Evolutionary conservation across 148 eudicot species (phyloP), one percentile per base, ranked within the genome.

Genomic region (Salicornia ramosissima): DNA sequence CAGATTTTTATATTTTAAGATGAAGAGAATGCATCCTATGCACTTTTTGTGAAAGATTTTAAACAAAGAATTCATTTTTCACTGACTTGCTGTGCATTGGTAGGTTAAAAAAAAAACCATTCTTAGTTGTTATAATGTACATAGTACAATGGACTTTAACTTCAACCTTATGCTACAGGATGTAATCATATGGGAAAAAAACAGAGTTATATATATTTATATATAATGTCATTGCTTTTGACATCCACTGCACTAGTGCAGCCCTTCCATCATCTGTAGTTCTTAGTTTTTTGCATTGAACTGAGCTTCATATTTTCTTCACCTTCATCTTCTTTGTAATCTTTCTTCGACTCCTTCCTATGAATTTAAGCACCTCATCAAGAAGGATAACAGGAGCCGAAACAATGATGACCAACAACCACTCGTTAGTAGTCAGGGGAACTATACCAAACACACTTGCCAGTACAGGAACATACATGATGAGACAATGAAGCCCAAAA

Each of bases 381-480:
- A 93, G 81, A 18, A 90, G 75, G 63, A 93, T 74, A 55, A 90
- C 98, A 4, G 95, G 98, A 22, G 80, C 80, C 9, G 98, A 86
- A 43, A 87, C 85, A 77, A 84, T 63, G 14, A 86, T 54, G 15
- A 93, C 90, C 24, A 93, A 74, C 50, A 86, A 21, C 98, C 98
- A 92, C 67, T 90, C 98, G 9, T 72, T 80, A 43, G 80, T 52
- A 50, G 81, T 79, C 68, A 93, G 73, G 0, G 98, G 98, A 67
- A 93, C 91, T 10, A 84, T 75, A 10, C 95, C 90, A 63, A 93
- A 93, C 47, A 84, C 92, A 59, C 84, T 75, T 1, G 96, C 95
- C 14, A 93, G 75, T 26, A 93, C 64, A 21, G 98, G 94, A 24
- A 90, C 87, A 29, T 93, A 90, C 59, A 93, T 84, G 39, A 93